Base-by-base conservation (phyloP, 2,329 filamentous ascomycete genomes). In the Trichoderma sp. region DNA sequence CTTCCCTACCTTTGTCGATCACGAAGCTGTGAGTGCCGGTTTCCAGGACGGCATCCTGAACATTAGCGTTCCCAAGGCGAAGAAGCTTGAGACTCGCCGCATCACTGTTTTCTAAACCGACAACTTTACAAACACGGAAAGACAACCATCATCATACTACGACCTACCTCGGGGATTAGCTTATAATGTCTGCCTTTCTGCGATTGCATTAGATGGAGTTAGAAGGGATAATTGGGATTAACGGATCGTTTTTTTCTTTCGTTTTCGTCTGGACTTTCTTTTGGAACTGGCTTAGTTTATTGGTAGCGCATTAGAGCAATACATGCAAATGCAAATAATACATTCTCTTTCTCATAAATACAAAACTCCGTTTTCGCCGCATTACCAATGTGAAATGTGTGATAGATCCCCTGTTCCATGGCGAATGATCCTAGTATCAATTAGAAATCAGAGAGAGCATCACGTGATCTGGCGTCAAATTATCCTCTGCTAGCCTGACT, bases 1-100 rank as follows among this genome's bases (percentile, higher is more conserved):
- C 77, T 92, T 93, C 82, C 88, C 90, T 0, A 80, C 80, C 64
- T 86, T 85, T 33, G 85, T 93, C 71, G 88, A 91, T 75, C 85
- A 87, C 74, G 87, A 89, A 19, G 80, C 75, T 3, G 90, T 93
- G 68, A 83, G 79, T 56, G 91, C 91, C 61, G 83, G 77, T 66
- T 86, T 92, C 74, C 86, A 87, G 79, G 86, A 92, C 71, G 91
- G 91, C 33, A 83, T 92, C 72, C 82, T 93, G 72, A 87, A 78
- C 73, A 83, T 93, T 70, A 76, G 83, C 31, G 86, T 92, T 21
- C 91, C 91, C 62, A 92, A 91, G 84, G 85, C 86, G 29, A 87
- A 85, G 81, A 88, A 86, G 83, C 82, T 83, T 71, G 84, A 87
- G 78, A 75, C 80, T 40, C 83, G 84, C 79, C 86, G 86, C 79